These are phyloP conservation scores for Aspergillus latus DNA, from an alignment of 2,329 filamentous ascomycete species.

Conservation along the genomic window DNA sequence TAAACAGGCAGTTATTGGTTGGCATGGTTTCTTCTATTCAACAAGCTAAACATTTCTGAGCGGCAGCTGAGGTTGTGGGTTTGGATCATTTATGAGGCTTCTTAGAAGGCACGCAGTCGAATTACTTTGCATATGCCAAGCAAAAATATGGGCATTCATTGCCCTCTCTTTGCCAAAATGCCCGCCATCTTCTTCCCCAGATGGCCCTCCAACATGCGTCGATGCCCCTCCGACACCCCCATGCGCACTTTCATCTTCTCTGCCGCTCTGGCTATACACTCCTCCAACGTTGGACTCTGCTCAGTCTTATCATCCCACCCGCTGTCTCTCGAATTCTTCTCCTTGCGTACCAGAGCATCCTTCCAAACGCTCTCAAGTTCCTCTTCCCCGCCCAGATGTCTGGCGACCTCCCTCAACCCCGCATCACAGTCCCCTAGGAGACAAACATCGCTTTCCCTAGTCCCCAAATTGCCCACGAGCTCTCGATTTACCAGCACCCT, in stretches of 20 bases:
- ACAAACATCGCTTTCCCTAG: constrained; percentile 71
- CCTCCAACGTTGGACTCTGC: constrained; percentile 44
- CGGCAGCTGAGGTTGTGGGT: no score
- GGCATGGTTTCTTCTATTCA: no score
- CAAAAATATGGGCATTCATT: neutral
- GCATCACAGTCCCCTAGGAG: constrained; percentile 73
- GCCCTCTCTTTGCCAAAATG: neutral
- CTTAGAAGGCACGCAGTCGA: neutral
- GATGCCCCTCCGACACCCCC: constrained; percentile 42
- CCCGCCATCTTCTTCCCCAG: constrained; percentile 24
- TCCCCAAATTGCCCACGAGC: constrained; percentile 71
- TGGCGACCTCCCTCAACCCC: constrained; percentile 69
- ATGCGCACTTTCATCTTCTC: constrained; percentile 48
- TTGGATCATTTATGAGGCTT: neutral
- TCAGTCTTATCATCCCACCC: constrained; percentile 32
- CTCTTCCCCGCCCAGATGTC: constrained; percentile 72
- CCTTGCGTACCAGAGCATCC: constrained; percentile 57
- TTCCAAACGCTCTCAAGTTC: constrained; percentile 74
- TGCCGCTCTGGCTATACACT: constrained; percentile 53
- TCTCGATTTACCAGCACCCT: constrained; percentile 80
- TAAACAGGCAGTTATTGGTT: no score
- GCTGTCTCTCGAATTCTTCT: constrained; percentile 31
- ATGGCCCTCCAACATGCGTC: constrained; percentile 33
- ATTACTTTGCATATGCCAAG: neutral
- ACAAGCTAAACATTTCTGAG: no score